Base-by-base conservation (phyloP, 306 rosid species). In the Glycine tomentella region DNA sequence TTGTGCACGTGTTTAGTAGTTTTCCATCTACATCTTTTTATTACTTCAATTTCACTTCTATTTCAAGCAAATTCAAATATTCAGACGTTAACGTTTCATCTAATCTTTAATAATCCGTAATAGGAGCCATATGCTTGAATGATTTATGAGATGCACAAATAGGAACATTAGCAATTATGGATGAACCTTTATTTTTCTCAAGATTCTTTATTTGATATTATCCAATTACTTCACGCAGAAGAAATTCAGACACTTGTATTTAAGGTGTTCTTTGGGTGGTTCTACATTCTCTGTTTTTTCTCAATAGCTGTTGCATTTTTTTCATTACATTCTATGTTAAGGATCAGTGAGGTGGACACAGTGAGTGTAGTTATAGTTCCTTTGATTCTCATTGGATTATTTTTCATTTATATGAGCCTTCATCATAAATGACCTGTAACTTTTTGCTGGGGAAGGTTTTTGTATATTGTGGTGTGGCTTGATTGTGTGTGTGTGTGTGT, bases 71-170 rank as follows among this genome's bases (percentile, higher is more conserved):
- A n/a, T n/a, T 53, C 3, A 53, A 52, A 53, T 8, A 14, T 33
- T 36, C 36, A 15, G 16, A 38, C 67, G 17, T 10, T n/a, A 53
- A 72, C 46, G 64, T 7, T 33, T 38, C 36, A 53, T 53, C 64
- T 53, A 52, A 53, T 55, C 20, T 74, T 73, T 16, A 38, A 73
- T 73, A 9, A 72, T 53, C 11, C n/a, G 4, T 5, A 34, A 52
- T 4, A 5, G 33, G 52, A 38, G 5, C 8, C 36, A 53, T 69
- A 48, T 51, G 49, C 62, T 72, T 52, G 10, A n/a, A 14, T n/a
- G 64, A 53, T 53, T 72, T 34, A 72, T 15, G n/a, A 10, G n/a
- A 20, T 36, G 77, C 6, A 11, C 12, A 12, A 20, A 34, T 72
- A 36, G 34, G 4, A 51, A 9, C 49, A 55, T 10, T 3, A 49